phyloP scores from a whole-genome alignment of 1,139 yeast genomes.

The Yamadazyma dendronema region DNA sequence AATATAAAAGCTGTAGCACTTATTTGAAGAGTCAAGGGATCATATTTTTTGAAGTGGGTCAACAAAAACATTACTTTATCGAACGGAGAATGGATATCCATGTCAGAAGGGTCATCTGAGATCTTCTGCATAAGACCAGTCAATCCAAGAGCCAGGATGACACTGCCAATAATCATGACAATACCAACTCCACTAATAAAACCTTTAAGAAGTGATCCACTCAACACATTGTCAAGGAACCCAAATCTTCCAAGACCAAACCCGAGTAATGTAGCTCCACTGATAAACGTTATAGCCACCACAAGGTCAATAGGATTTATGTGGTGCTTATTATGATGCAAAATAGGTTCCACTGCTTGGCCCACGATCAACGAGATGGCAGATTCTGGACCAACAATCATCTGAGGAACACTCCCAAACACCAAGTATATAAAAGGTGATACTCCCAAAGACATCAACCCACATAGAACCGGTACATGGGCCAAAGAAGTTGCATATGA shows the following conservation, averaged over 20 bases:
- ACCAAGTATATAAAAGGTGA: constrained; percentile 81
- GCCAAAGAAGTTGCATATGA: constrained; percentile 91
- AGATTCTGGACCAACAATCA: constrained; percentile 97
- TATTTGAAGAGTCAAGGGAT: constrained; percentile 52
- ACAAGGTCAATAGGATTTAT: constrained; percentile 64
- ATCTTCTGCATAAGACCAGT: constrained; percentile 34
- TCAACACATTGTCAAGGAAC: constrained; percentile 80
- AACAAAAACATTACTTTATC: constrained; percentile 64
- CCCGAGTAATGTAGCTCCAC: constrained; percentile 72
- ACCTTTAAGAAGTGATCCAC: constrained; percentile 81
- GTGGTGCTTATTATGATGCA: constrained; percentile 48
- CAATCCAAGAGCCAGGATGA: constrained; percentile 72
- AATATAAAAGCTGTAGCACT: constrained; percentile 47
- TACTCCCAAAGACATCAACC: constrained; percentile 75
- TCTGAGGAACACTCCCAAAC: constrained; percentile 90
- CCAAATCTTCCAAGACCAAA: constrained; percentile 87
- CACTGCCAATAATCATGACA: constrained; percentile 81
- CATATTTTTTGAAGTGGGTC: constrained; percentile 37
- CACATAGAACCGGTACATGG: constrained; percentile 85
- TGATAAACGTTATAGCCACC: constrained; percentile 69
- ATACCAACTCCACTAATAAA: constrained; percentile 92
- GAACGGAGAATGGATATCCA: constrained; percentile 74
- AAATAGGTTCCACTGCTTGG: constrained; percentile 74
- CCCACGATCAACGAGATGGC: constrained; percentile 91
- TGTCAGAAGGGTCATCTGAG: constrained; percentile 31